A percentile compares a stretch with the other conserved stretches of the same genome.
Evolutionary conservation across 1,139 yeast species (phyloP).

Genomic region (Suhomyces choctaworum): DNA sequence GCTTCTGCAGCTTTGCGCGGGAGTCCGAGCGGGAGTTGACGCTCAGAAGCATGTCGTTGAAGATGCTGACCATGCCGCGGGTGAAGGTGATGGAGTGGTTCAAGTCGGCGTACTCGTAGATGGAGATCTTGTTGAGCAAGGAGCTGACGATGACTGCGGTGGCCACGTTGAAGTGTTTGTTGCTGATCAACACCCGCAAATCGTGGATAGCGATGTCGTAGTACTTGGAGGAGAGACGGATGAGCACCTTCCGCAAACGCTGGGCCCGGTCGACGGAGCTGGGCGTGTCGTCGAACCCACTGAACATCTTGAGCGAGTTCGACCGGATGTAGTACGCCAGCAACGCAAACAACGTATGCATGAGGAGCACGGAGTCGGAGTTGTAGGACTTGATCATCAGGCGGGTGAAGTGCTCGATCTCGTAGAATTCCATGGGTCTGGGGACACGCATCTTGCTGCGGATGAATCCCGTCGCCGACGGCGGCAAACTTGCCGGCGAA

Average conservation of each 20-base stretch:
- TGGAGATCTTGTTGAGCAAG: constrained; percentile 27
- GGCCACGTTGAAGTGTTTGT: constrained; percentile 20
- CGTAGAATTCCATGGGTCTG: constrained; percentile 16
- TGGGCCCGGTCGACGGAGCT: constrained; percentile 8
- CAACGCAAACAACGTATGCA: constrained; percentile 12
- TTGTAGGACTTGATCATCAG: constrained; percentile 7
- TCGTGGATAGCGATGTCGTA: constrained; percentile 24
- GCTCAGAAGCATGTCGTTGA: constrained; percentile 21
- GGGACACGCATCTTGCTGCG: not conserved
- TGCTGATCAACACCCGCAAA: constrained; percentile 19
- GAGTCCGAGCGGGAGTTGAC: not conserved
- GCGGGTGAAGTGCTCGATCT: constrained; percentile 11
- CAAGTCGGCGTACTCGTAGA: constrained; percentile 25
- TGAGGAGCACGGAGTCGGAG: constrained; percentile 15
- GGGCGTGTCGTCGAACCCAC: constrained; percentile 7
- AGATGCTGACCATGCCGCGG: constrained; percentile 27
- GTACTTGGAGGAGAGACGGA: constrained; percentile 20
- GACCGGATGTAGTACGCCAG: constrained; percentile 14
- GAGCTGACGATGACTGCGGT: constrained; percentile 26
- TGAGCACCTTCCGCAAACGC: constrained; percentile 15
- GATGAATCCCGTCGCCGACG: not conserved
- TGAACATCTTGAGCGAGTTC: constrained; percentile 24
- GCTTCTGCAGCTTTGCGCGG: not conserved
- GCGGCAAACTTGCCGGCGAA: constrained; percentile 1
- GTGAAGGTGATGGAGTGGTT: constrained; percentile 25